Evolutionary conservation across 225 moss, liverwort and hornwort genomes (phyloP).

Genomic region (Anthoceros angustus): DNA sequence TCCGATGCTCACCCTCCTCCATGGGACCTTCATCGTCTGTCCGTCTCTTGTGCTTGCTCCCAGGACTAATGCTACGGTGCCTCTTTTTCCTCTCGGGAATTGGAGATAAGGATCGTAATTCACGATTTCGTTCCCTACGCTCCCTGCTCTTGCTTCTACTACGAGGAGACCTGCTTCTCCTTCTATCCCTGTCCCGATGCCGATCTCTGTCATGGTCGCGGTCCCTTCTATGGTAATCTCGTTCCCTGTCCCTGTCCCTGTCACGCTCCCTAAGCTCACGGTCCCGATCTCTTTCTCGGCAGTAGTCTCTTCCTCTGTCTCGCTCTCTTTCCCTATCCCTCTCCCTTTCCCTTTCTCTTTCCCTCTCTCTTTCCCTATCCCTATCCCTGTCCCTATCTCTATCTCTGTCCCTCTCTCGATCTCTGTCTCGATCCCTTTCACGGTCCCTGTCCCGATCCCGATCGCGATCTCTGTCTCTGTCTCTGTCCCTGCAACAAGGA

Average conservation of each 20-base stretch:
- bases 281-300: slow-evolving; percentile 43
- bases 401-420: background rate
- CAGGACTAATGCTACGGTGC: slow-evolving; percentile 29
- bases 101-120: slow-evolving; percentile 54
- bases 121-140: slow-evolving; percentile 66
- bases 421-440: background rate
- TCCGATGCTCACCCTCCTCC: slow-evolving; percentile 86
- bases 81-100: slow-evolving; percentile 52
- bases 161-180: slow-evolving; percentile 44
- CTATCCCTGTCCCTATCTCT: background rate
- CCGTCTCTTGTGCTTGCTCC: slow-evolving; percentile 32
- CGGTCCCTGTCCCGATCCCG: background rate
- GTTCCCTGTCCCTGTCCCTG: slow-evolving; percentile 56
- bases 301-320: background rate
- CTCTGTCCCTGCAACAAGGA: background rate
- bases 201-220: slow-evolving; percentile 67
- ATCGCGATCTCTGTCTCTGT: background rate
- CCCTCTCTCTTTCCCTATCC: background rate
- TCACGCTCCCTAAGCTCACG: slow-evolving; percentile 46
- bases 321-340: background rate
- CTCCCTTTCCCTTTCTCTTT: background rate
- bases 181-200: slow-evolving; percentile 72
- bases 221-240: slow-evolving; percentile 60
- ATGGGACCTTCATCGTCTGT: slow-evolving; percentile 62
- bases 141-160: slow-evolving; percentile 74